Base-by-base conservation (phyloP, 2,329 filamentous ascomycete genomes). In the Talaromyces sp. region DNA sequence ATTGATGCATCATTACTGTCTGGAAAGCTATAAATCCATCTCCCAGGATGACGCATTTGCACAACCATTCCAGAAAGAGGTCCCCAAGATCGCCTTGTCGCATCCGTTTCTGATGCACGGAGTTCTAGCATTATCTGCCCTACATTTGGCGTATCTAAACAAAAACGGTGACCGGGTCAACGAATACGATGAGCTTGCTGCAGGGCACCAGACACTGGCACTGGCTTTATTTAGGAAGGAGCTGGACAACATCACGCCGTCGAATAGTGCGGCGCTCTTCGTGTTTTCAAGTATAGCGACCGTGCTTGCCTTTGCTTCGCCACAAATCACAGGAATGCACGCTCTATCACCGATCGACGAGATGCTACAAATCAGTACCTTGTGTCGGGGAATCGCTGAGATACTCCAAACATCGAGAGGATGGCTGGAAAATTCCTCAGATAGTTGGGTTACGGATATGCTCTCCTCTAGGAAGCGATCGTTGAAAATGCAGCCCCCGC, bases 1-100 rank as follows among this genome's bases (percentile, higher is more conserved):
- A 65, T 70, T 82, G 33, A 74, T 82, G 58, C 78, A 82, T 67
- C 73, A 75, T 65, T 81, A 77, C 65, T 77, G 75, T 11, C 77
- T 73, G 13, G 66, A 71, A 27, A 76, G 74, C 22, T 76, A 76
- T 56, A 67, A 63, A 57, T 72, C 72, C 2, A 63, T 73, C 14
- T 69, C 72, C 2, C 65, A 68, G 24, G 66, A 68, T 33, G 65
- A 65, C 37, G 64, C 68, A 47, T 70, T 68, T 54, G 56, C 65
- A 39, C 66, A 67, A 39, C 67, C 71, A 2, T 72, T 72, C 70
- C 72, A 67, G 35, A 67, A 58, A 13, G 62, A 65, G 14, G 70
- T 73, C 22, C 70, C 70, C 8, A 69, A 67, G 50, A 68, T 70
- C 54, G 71, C 71, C 9, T 31, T 72, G 13, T 65, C 63, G 37